Base-by-base conservation (phyloP, 495 filamentous ascomycete genomes). In the Choiromyces venosus region DNA sequence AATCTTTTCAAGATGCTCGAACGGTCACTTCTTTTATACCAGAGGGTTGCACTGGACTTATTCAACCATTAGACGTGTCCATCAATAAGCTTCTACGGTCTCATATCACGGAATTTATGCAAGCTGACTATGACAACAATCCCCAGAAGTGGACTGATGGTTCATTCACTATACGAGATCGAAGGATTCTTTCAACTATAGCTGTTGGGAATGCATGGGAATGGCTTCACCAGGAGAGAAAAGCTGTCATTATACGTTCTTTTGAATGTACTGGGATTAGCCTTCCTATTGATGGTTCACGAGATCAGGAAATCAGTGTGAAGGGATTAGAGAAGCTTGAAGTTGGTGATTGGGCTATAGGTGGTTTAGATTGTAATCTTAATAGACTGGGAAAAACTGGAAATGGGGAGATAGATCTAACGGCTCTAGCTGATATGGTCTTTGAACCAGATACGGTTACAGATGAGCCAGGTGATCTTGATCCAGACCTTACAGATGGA, bases 201-300 rank as follows among this genome's bases (percentile, higher is more conserved):
- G 44, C n/a, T 65, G 70, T 71, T 37, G 70, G 56, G 21, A 52
- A 71, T 37, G 70, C 70, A 42, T 71, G 33, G 70, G 70, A 71
- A 8, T 71, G 70, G 70, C 56, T 71, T 8, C 52, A 39, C 40
- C 29, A 25, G 35, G 70, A 71, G n/a, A 36, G 29, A 38, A 65
- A 66, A 40, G 61, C 64, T 36, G 66, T 37, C 37, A 71, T 71
- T 18, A 38, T 71, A 1, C 29, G 66, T 33, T 36, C 52, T 14
- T 71, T 71, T 39, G 46, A 40, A 35, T 37, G 37, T 33, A 52
- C 61, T 36, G 52, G 44, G 35, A 7, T 56, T 29, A 56, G 40
- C 25, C 37, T 70, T 7, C 9, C n/a, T 18, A 37, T 70, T 36
- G 40, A 56, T 36, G 21, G 39, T 33, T 52, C 68, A n/a, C 12